Evolutionary conservation across 129 eudicot genomes (phyloP), one percentile per base, ranked within the genome.

Genomic region (Flaveria robusta): DNA sequence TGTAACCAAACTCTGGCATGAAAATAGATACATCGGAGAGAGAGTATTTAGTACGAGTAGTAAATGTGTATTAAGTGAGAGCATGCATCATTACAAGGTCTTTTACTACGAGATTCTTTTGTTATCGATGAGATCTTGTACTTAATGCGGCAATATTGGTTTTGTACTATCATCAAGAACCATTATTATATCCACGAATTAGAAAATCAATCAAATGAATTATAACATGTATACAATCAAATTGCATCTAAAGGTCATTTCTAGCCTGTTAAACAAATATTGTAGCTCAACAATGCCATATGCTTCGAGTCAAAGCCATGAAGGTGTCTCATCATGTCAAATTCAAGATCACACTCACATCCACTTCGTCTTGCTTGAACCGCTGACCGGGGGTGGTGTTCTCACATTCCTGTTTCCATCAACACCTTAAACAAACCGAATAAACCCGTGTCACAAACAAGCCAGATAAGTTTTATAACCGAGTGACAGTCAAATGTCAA

Each of bases 321-420:
- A 74, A 64, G 31, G 24, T 49, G 14, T 66, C 55, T 55, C 24
- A 20, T 55, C 24, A 20, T 29, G 12, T 23, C 72, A 49, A 74
- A 37, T 7, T 8, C 60, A 43, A 20, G 24, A 56, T 82, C 74
- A 91, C 67, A 80, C 74, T 82, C 74, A 91, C 67, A 80, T 77
- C 93, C 93, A 87, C 55, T 83, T 89, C 7, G 86, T 72, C 66
- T 86, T 87, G 72, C 80, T 75, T n/a, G 93, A 86, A 49, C 82
- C 72, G 7, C 79, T 89, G 41, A 74, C 83, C 16, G 97, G 83
- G 42, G 96, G 91, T 5, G 96, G 98, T 9, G 96, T 92, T 74
- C 71, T 90, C 47, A 88, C 82, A 43, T 83, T 86, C 83, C 88
- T 80, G 52, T 66, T 84, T 37, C 63, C 90, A 71, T 63, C 49